These are phyloP conservation scores for Podospora pseudopauciseta DNA, from an alignment of 495 filamentous ascomycete species.

Conservation along the genomic window DNA sequence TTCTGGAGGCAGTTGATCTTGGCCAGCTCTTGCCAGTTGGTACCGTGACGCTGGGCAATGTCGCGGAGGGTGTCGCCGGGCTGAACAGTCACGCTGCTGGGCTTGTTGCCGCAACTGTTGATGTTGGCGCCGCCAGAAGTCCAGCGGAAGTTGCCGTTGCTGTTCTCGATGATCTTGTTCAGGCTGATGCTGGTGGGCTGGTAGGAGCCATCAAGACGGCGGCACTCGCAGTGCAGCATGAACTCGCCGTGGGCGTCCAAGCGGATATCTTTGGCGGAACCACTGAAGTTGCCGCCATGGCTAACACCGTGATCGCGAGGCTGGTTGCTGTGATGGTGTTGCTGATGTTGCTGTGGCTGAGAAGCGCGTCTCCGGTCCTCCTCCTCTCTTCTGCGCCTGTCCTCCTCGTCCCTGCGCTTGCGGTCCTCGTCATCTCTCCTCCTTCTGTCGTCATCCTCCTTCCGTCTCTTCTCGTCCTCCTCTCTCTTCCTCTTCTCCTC, in stretches of 20 bases:
- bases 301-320: conserved; percentile 12
- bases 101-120: conserved; percentile 1
- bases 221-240: conserved; percentile 33
- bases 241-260: conserved; percentile 33
- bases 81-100: conserved; percentile 27
- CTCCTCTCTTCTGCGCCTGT: conserved; percentile 6
- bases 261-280: conserved; percentile 32
- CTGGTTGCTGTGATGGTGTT: conserved; percentile 10
- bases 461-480: conserved; percentile 15
- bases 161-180: conserved; percentile 33
- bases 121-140: conserved; percentile 12
- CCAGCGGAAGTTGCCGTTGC: conserved; percentile 36
- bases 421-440: not conserved
- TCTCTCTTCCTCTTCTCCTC: conserved; percentile 28
- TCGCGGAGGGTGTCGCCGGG: conserved; percentile 35
- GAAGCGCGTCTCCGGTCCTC: conserved; percentile 19
- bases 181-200: conserved; percentile 33
- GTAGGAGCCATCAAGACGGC: conserved; percentile 27
- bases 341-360: conserved; percentile 16
- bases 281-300: conserved; percentile 32
- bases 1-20: conserved; percentile 31
- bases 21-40: conserved; percentile 32
- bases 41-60: conserved; percentile 27
- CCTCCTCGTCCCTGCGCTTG: conserved; percentile 3
- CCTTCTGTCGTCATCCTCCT: conserved; percentile 21